Evolutionary conservation across 257 asterid genomes (phyloP).

Genomic region (Solanum rostratum): DNA sequence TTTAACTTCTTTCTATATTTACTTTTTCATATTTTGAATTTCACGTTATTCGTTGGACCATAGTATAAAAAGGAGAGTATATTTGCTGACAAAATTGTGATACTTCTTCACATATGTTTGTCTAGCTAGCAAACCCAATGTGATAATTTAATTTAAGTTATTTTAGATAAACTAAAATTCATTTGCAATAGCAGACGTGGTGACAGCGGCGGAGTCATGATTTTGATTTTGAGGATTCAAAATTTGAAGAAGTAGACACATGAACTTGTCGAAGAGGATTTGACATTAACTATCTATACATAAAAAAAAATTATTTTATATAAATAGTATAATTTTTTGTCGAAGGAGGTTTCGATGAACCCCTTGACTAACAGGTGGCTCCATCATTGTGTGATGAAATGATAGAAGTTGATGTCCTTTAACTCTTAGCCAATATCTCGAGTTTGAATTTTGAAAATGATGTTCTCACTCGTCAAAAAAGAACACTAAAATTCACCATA

Average conservation of each 20-base stretch:
- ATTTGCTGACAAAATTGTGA: background rate
- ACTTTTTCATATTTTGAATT: background rate
- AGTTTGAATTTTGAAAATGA: background rate
- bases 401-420: background rate
- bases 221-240: no score
- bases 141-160: background rate
- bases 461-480: fast-evolving
- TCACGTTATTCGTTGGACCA: fast-evolving
- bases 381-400: no score
- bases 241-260: no score
- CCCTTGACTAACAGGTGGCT: no score
- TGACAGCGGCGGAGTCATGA: no score
- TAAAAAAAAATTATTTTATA: no score
- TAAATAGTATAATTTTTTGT: no score
- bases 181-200: background rate
- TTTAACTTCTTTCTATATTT: fast-evolving
- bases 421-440: fast-evolving
- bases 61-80: background rate
- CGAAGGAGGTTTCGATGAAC: no score
- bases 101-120: background rate
- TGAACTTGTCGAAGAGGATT: no score
- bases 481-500: background rate
- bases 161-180: background rate
- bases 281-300: no score
- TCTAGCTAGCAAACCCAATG: background rate